Evolutionary conservation across 371 early-diverging fungal genomes (phyloP), one percentile per base, ranked within the genome.

Genomic region (Enteropsectra breve): DNA sequence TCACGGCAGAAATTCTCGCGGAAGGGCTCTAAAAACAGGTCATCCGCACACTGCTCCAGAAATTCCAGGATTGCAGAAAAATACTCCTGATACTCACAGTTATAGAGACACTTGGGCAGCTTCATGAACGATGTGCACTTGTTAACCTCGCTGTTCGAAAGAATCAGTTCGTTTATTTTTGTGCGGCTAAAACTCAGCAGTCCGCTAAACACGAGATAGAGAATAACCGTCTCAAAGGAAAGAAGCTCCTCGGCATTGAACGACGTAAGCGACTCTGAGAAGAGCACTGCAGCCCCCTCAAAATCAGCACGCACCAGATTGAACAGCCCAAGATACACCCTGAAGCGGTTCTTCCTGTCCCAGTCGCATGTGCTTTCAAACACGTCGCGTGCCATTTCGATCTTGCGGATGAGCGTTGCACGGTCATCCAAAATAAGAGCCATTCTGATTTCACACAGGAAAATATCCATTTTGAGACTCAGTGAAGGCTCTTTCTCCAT

Each of bases 321-420:
- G 82, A 88, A 91, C 24, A 93, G 82, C 55, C 91, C 94, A 73
- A 94, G 88, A 74, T 95, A 92, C 0, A 93, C 94, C 83, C 95
- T 95, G 45, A 94, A 85, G 61, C 94, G 86, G 82, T 98, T 98
- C 67, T 93, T 87, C 68, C 96, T 85, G 81, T 95, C 97, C 99
- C 99, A 98, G 83, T 97, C 99, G 28, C 95, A 93, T 37, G 93
- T 94, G 79, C 89, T 88, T 73, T 94, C 91, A 61, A 92, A 88
- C 66, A 92, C 81, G 48, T 88, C 85, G 26, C 2, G 40, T 0
- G 38, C 71, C 6, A 24, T 15, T 0, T 48, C 36, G 34, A 73
- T 33, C 43, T 55, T 48, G 23, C 54, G 53, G 21, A 61, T 47
- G 18, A 73, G n/a, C 4, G 46, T 2, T 26, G 24, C 56, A 29